A percentile compares a stretch with the other conserved stretches of the same genome.
Conservation (phyloP, 345 rosid species). For the Bruguiera gymnorhiza region DNA sequence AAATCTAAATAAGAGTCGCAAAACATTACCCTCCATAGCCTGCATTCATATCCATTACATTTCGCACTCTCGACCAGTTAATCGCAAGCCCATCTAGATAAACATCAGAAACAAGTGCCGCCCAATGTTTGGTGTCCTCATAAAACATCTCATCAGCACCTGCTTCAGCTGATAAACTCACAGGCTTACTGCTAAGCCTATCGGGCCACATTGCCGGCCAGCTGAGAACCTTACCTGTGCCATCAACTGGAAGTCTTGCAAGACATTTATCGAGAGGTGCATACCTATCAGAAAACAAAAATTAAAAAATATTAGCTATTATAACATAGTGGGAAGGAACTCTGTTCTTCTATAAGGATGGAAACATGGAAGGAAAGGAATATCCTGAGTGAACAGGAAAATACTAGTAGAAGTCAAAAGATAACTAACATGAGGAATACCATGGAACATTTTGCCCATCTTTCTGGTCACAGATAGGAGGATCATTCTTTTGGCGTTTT, state of each 20-base stretch:
- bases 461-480: constrained; percentile 61
- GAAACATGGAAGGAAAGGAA: not conserved
- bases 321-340: not conserved
- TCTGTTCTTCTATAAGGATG: not conserved
- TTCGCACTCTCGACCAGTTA: constrained; percentile 66
- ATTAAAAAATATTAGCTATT: not conserved
- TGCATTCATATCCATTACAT: constrained; percentile 95
- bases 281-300: constrained; percentile 47
- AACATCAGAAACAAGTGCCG: constrained; percentile 56
- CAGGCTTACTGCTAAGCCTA: constrained; percentile 62
- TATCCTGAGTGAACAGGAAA: not conserved
- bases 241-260: constrained; percentile 61
- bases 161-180: constrained; percentile 37
- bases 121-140: constrained; percentile 74
- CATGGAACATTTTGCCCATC: constrained; percentile 51
- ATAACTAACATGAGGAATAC: constrained; percentile 27
- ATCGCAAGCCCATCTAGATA: constrained; percentile 54
- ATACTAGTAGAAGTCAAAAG: too few relatives aligned
- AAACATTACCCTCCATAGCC: constrained; percentile 81
- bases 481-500: constrained; percentile 42
- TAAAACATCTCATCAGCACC: constrained; percentile 37
- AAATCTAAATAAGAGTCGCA: too few relatives aligned
- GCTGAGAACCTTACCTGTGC: constrained; percentile 24
- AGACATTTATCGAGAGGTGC: constrained; percentile 59
- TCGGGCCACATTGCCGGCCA: constrained; percentile 88